Evolutionary conservation across 2,329 filamentous ascomycete genomes (phyloP), one percentile per base, ranked within the genome.

Genomic region (Truncatella angustata): DNA sequence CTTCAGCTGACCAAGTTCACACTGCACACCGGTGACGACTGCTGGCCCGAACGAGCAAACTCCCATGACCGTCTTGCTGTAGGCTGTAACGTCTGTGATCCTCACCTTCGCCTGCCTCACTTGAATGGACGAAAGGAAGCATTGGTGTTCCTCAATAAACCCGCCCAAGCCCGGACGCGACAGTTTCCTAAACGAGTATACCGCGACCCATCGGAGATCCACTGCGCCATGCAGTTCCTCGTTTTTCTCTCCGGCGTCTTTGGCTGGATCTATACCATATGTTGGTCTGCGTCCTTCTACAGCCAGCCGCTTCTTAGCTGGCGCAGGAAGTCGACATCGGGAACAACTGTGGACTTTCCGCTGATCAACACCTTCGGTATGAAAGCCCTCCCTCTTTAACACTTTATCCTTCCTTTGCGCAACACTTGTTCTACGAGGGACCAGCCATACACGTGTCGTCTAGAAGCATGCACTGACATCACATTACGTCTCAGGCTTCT

Each of bases 281-380:
- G 81, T 70, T 94, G 93, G 93, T 93, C 89, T 11, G 73, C 86
- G 14, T 96, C 91, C 14, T 97, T 97, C 74, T 97, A 97, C 69
- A 92, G 93, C 1, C 94, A 97, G 67, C 84, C 88, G 5, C 72
- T 95, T 55, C 80, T 91, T 56, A 97, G 97, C 77, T 87, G 79
- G 68, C 77, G 76, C 26, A 86, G 91, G 50, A 82, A 83, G 52
- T 88, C 90, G 7, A 97, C 92, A 4, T 80, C 83, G 18, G 94
- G 94, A 36, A 86, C 93, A 4, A 90, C 91, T 1, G 86, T 96
- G 58, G 92, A 97, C 69, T 97, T 95, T 64, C 91, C 91, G 16
- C 78, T 88, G 16, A 77, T 91, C 61, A 94, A 94, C 70, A 71
- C 74, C 23, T 63, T 86, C 4, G 84, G 81, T 82, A 65, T 42